Evolutionary conservation across 176 grass and related monocot species (phyloP), one percentile per base, ranked within the genome.

Genomic region (Avena insularis): DNA sequence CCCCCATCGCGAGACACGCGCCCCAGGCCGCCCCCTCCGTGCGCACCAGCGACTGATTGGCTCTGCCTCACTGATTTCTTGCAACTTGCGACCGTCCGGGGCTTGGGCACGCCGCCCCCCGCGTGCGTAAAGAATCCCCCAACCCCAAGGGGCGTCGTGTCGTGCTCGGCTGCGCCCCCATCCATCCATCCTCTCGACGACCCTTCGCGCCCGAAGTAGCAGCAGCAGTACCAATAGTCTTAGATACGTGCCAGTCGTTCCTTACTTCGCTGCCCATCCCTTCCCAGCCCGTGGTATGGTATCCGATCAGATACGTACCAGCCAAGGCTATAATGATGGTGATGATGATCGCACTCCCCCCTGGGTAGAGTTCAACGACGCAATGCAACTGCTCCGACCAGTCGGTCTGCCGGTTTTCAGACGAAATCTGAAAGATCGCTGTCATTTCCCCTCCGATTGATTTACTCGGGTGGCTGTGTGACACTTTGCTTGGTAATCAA

Each of bases 1-100:
- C 80, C 80, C 86, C 86, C 21, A 20, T 82, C 86, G 76, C 78
- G 33, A 77, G 86, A 88, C 90, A 82, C 90, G 86, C 81, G 68
- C 76, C 90, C 33, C 33, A 35, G 33, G 33, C 33, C 33, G 33
- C 33, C 33, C 33, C 57, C 54, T 35, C 19, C 64, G 0, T 49
- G 50, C 71, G 56, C 40, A 49, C 71, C 48, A 13, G 23, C 49
- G 43, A 59, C 16, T 8, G 48, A 21, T 59, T 33, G 36, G 50
- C 77, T 54, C 19, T 6, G 27, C 14, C 64, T 71, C 36, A 19
- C 78, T 66, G 57, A 61, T 36, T 62, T 36, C 70, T 33, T 49
- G 72, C 79, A 65, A 88, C 61, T 88, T 88, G 71, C 74, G 13
- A 5, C 77, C 57, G 3, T 19, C 40, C 40, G 40, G 40, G 40